A percentile compares a stretch with the other conserved stretches of the same genome.
phyloP scores from a whole-genome alignment of 495 filamentous ascomycete species.

The Arthonia radiata region DNA sequence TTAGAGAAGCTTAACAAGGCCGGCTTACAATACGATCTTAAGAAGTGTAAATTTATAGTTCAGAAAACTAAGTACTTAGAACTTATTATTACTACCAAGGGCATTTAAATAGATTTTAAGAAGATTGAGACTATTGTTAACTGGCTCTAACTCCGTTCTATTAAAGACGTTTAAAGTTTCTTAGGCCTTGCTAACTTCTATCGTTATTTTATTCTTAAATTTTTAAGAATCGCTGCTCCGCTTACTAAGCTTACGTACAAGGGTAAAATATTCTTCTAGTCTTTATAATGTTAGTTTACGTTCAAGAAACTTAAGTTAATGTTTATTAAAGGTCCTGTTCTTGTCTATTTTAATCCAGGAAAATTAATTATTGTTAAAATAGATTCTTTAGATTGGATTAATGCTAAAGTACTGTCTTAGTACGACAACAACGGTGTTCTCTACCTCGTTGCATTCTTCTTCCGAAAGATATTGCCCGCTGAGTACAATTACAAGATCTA shows the following conservation, averaged over 20 bases:
- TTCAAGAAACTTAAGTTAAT: constrained; percentile 21
- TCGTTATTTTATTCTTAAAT: constrained; percentile 10
- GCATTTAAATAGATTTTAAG: constrained; percentile 8
- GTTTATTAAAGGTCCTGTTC: constrained; percentile 15
- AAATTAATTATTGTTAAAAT: constrained; percentile 7
- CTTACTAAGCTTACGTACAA: constrained; percentile 6
- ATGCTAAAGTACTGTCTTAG: constrained; percentile 8
- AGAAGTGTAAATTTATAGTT: constrained; percentile 13
- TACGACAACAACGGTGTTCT: constrained; percentile 7
- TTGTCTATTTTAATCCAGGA: constrained; percentile 8
- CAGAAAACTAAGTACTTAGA: constrained; percentile 8
- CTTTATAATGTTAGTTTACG: constrained; percentile 22
- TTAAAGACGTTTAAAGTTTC: constrained; percentile 10
- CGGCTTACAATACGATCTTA: constrained; percentile 9
- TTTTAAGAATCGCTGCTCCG: constrained; percentile 4
- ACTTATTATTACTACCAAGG: constrained; percentile 8
- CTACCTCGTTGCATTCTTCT: constrained; percentile 11
- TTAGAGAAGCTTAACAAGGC: constrained; percentile 6
- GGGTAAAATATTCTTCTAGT: constrained; percentile 3
- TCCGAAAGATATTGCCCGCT: constrained; percentile 7
- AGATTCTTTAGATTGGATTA: constrained; percentile 8
- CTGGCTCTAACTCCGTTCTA: constrained; percentile 6
- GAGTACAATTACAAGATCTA: constrained; percentile 13
- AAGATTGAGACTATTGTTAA: constrained; percentile 11
- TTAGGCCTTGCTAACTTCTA: constrained; percentile 17